A percentile compares a stretch with the other conserved stretches of the same genome.
phyloP scores from a whole-genome alignment of 1,284 basidiomycete species.

The Irpex sp. region DNA sequence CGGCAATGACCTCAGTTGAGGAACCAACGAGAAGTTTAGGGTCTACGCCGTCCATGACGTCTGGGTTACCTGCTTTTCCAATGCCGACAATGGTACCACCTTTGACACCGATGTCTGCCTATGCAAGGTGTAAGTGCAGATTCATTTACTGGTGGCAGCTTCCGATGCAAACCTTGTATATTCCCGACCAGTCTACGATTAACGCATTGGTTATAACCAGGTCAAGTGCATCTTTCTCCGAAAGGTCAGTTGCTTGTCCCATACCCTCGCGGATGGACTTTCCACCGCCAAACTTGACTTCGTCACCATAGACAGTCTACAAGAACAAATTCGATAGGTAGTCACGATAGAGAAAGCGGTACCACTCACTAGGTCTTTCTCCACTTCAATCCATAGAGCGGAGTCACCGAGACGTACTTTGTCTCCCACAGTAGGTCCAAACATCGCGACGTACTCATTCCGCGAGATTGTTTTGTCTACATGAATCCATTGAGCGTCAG shows the following conservation, averaged over 20 bases:
- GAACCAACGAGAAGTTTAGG: slow-evolving; percentile 79
- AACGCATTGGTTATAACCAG: slow-evolving; percentile 94
- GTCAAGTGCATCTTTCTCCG: slow-evolving; percentile 75
- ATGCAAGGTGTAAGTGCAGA: slow-evolving; percentile 5
- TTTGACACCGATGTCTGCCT: slow-evolving; percentile 98
- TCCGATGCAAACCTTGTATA: slow-evolving; percentile 73
- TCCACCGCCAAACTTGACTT: slow-evolving; percentile 97
- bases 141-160: slow-evolving; percentile 1
- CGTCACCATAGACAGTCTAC: slow-evolving; percentile 85
- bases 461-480: slow-evolving; percentile 53
- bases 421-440: slow-evolving; percentile 93
- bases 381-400: slow-evolving; percentile 89
- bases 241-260: slow-evolving; percentile 85
- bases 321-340: not conserved
- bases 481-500: slow-evolving; percentile 44
- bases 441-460: slow-evolving; percentile 86
- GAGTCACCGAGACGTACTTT: slow-evolving; percentile 88
- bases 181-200: slow-evolving; percentile 93
- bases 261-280: slow-evolving; percentile 96
- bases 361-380: slow-evolving; percentile 73
- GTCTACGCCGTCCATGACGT: slow-evolving; percentile 85
- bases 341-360: not conserved
- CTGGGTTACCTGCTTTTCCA: slow-evolving; percentile 97
- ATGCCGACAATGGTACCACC: slow-evolving; percentile 83
- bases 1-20: slow-evolving; percentile 92